Evolutionary conservation across 768 basidiomycete genomes (phyloP), one percentile per base, ranked within the genome.

Genomic region (Gautieria morchelliformis): DNA sequence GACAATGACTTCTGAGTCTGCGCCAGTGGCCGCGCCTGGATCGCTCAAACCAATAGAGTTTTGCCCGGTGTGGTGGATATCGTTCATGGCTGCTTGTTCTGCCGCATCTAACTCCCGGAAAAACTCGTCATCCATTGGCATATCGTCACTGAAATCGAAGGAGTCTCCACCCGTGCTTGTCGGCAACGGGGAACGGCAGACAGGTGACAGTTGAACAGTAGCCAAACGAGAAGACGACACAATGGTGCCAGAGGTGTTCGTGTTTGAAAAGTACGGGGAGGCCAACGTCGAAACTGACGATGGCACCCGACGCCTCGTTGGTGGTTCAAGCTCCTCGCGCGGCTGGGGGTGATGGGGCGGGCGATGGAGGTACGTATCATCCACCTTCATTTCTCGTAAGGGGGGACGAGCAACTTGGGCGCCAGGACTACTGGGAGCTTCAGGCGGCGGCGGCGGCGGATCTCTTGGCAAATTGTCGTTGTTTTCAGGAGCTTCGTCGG

Each of bases 261-360:
- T 52, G 37, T 52, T 40, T 40, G 51, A 37, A 22, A 52, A 58
- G 17, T 44, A 51, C 37, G 57, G 46, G 19, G 33, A 44, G 5
- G 52, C 49, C 11, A 45, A 19, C 41, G 37, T 50, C 7, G 66
- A 22, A n/a, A 59, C 52, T 15, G 55, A 42, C 41, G 58, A 32
- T 63, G 74, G 74, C 12, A 75, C 52, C 30, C 69, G 67, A 5
- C 74, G 71, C 19, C 74, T 68, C 9, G 70, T 70, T 14, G 69
- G 68, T 53, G 73, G 69, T 49, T 73, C 68, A 46, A 67, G 65
- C 57, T 77, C 75, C 44, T 77, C 73, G 20, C 72, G 67, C 24
- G n/a, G 65, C 42, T 4, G 62, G 61, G 1, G 60, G 53, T 20
- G 27, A 27, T 17, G 66, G 59, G 30, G 60, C 61, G 5, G 65